phyloP scores from a whole-genome alignment of 129 eudicot genomes.

The Chrysanthemum lavandulifolium region DNA sequence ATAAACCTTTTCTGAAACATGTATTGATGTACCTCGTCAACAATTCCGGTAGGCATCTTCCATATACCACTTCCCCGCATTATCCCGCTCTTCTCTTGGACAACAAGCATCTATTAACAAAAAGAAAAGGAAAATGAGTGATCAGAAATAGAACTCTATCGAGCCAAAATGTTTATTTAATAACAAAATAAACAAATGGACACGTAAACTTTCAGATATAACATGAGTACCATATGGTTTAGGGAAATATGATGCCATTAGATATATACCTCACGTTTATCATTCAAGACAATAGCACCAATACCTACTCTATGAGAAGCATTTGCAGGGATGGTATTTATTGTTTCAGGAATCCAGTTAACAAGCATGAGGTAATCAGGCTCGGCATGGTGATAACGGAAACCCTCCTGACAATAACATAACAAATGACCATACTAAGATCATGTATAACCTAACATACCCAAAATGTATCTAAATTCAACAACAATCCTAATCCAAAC shows the following conservation, averaged over 20 bases:
- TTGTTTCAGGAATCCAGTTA: slow-evolving; percentile 71
- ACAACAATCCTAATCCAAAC: background rate
- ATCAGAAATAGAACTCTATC: background rate
- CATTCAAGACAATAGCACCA: slow-evolving; percentile 74
- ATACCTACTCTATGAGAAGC: slow-evolving; percentile 79
- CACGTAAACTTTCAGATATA: background rate
- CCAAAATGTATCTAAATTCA: too few relatives aligned
- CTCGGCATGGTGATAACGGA: slow-evolving; percentile 86
- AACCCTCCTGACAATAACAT: slow-evolving; percentile 62
- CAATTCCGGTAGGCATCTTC: slow-evolving; percentile 81
- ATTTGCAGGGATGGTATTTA: slow-evolving; percentile 62
- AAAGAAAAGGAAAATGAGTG: background rate
- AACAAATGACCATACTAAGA: background rate
- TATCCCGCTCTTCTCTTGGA: slow-evolving; percentile 69
- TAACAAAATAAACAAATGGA: background rate
- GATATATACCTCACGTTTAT: slow-evolving; percentile 65
- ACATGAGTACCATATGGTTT: slow-evolving; percentile 39
- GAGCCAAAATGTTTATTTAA: too few relatives aligned
- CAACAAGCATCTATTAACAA: slow-evolving; percentile 67
- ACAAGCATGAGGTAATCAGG: slow-evolving; percentile 80
- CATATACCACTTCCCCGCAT: slow-evolving; percentile 48
- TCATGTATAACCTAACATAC: background rate
- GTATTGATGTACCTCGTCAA: slow-evolving; percentile 50
- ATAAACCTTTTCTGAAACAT: slow-evolving; percentile 16
- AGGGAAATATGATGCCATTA: background rate